phyloP scores from a whole-genome alignment of 2,329 filamentous ascomycete species.

The Drechslerella coelobrocha region DNA sequence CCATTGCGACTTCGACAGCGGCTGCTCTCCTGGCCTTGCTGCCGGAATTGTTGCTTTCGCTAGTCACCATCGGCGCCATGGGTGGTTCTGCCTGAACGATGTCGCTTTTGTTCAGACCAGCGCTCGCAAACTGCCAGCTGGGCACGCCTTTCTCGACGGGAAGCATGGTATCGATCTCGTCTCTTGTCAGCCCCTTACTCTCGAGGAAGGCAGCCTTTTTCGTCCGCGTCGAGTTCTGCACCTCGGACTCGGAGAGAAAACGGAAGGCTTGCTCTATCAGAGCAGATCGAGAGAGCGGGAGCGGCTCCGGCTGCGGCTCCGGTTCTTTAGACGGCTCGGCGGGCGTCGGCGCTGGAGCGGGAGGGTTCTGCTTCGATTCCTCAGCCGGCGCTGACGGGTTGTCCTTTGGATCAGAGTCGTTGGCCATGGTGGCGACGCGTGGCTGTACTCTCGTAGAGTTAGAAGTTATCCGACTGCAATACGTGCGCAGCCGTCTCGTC shows the following conservation, averaged over 20 bases:
- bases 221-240: constrained; percentile 44
- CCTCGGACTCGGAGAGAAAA: constrained; percentile 44
- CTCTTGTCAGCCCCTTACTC: constrained; percentile 47
- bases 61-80: constrained; percentile 38
- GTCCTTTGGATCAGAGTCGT: constrained; percentile 42
- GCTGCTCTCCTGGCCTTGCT: constrained; percentile 10
- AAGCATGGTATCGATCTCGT: constrained; percentile 38
- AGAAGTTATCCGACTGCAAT: not conserved
- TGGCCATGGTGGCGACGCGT: constrained; percentile 34
- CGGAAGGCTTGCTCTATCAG: constrained; percentile 44
- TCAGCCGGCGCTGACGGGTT: constrained; percentile 10
- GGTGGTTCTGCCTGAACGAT: constrained; percentile 45
- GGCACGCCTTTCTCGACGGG: constrained; percentile 43
- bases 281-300: constrained; percentile 20
- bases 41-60: constrained; percentile 9
- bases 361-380: not conserved
- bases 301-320: no score
- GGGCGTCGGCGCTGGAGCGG: constrained; percentile 23
- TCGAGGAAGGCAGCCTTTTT: constrained; percentile 39
- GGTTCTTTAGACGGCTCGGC: constrained; percentile 20
- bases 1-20: constrained; percentile 1
- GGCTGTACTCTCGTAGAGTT: not conserved
- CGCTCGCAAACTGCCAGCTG: constrained; percentile 40
- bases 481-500: not conserved
- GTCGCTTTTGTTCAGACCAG: constrained; percentile 18